Conservation (phyloP, 2,329 filamentous ascomycete species). For the Fusarium chuoi region DNA sequence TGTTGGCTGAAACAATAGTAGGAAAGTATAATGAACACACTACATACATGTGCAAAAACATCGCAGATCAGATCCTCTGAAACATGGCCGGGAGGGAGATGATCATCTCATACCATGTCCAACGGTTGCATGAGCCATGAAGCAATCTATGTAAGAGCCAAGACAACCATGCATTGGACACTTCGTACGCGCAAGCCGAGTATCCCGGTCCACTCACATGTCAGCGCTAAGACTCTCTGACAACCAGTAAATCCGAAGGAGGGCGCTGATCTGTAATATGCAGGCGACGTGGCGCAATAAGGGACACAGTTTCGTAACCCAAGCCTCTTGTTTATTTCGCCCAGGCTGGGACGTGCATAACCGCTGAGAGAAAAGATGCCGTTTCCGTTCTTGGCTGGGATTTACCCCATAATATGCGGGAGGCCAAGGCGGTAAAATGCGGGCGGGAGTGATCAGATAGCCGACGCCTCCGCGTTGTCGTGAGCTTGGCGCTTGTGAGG, state of each 20-base stretch:
- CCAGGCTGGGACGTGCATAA: slow-evolving; percentile 9
- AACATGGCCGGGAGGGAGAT: not conserved
- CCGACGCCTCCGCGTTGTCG: not conserved
- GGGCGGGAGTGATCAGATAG: not conserved
- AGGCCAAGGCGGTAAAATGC: not conserved
- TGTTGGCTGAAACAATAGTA: not conserved
- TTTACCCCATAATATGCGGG: not conserved
- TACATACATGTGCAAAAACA: no score
- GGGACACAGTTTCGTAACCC: not conserved
- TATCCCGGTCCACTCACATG: slow-evolving; percentile 7
- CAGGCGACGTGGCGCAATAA: slow-evolving; percentile 12
- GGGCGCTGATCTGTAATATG: not conserved
- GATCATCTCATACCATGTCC: not conserved
- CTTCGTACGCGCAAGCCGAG: slow-evolving; percentile 9
- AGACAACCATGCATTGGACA: slow-evolving; percentile 4
- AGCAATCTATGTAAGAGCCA: not conserved
- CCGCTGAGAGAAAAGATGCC: not conserved
- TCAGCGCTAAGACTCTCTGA: slow-evolving; percentile 1
- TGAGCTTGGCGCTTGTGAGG: not conserved
- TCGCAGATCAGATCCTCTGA: not conserved
- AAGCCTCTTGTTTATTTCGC: not conserved
- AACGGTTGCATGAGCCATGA: not conserved
- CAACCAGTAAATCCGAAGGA: not conserved
- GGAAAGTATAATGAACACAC: not conserved
- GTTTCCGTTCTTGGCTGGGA: slow-evolving; percentile 5